Evolutionary conservation across 2,329 filamentous ascomycete species (phyloP).

Genomic region (Colletotrichum euphorbiae): DNA sequence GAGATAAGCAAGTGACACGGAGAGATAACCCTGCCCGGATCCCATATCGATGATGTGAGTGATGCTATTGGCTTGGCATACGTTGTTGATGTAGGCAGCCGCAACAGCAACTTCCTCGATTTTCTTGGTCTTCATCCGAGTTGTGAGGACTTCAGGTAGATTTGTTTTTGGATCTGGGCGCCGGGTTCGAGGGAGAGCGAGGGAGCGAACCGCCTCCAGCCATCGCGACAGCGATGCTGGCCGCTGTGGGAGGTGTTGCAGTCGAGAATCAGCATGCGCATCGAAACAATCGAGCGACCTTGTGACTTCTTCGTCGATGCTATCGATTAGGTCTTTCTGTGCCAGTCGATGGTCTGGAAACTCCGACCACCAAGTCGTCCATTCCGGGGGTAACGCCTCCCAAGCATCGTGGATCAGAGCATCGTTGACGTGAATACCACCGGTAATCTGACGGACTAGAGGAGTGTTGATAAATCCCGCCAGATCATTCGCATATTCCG

Average conservation of each 20-base stretch:
- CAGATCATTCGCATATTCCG: constrained; percentile 42
- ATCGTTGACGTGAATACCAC: constrained; percentile 51
- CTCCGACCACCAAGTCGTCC: constrained; percentile 47
- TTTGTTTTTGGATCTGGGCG: constrained; percentile 32
- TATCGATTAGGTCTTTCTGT: constrained; percentile 47
- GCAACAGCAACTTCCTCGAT: constrained; percentile 46
- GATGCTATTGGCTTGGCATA: constrained; percentile 44
- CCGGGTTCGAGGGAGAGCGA: constrained; percentile 40
- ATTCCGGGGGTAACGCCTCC: constrained; percentile 46
- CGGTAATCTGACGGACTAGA: constrained; percentile 48
- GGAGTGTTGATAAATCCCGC: constrained; percentile 44
- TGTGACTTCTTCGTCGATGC: constrained; percentile 39
- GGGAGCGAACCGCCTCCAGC: not conserved
- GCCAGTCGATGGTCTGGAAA: constrained; percentile 46
- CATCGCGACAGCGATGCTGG: constrained; percentile 23
- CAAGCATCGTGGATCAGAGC: constrained; percentile 48
- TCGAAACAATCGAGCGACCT: too few relatives aligned
- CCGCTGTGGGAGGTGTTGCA: not conserved
- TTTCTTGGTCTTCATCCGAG: constrained; percentile 49
- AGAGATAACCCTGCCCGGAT: constrained; percentile 47
- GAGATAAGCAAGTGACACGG: constrained; percentile 45
- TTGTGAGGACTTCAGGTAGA: constrained; percentile 43
- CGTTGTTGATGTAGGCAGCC: constrained; percentile 43
- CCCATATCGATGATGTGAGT: constrained; percentile 43
- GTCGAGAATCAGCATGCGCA: not conserved